Evolutionary conservation across 768 basidiomycete species (phyloP).

Genomic region (Holtermanniella nyarrowii): DNA sequence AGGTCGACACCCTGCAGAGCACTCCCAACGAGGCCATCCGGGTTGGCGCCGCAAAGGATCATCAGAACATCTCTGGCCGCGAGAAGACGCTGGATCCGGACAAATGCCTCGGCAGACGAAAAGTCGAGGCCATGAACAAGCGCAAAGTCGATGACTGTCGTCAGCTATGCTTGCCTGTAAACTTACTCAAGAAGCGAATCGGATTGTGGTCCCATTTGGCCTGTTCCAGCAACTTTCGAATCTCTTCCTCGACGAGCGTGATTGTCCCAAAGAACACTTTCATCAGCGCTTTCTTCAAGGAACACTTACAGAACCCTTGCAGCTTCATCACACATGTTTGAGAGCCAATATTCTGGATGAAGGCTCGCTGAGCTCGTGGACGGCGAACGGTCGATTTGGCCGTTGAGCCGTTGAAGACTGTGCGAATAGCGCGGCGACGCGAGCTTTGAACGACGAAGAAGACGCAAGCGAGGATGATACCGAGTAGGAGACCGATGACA

Average conservation of each 20-base stretch:
- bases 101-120: constrained; percentile 89
- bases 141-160: constrained; percentile 60
- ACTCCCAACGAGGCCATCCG: constrained; percentile 55
- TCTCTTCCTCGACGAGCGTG: constrained; percentile 73
- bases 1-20: constrained; percentile 71
- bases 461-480: constrained; percentile 84
- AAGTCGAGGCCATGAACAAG: constrained; percentile 85
- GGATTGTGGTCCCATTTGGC: constrained; percentile 63
- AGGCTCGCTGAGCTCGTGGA: constrained; percentile 74
- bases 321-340: constrained; percentile 80
- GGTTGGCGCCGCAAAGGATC: constrained; percentile 67
- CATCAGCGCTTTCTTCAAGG: neutral
- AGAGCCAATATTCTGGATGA: constrained; percentile 82
- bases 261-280: constrained; percentile 58
- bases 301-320: constrained; percentile 52
- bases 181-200: constrained; percentile 62
- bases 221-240: constrained; percentile 61
- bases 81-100: constrained; percentile 74
- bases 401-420: constrained; percentile 68
- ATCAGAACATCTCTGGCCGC: constrained; percentile 65
- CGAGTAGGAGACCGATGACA: constrained; percentile 82
- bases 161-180: neutral
- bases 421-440: constrained; percentile 69
- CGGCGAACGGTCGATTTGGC: constrained; percentile 85
- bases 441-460: constrained; percentile 98